Percentiles rank a stretch among this genome's conserved stretches.
Evolutionary conservation across 1,284 basidiomycete species (phyloP).

Genomic region (Cutaneotrichosporon mucoides): DNA sequence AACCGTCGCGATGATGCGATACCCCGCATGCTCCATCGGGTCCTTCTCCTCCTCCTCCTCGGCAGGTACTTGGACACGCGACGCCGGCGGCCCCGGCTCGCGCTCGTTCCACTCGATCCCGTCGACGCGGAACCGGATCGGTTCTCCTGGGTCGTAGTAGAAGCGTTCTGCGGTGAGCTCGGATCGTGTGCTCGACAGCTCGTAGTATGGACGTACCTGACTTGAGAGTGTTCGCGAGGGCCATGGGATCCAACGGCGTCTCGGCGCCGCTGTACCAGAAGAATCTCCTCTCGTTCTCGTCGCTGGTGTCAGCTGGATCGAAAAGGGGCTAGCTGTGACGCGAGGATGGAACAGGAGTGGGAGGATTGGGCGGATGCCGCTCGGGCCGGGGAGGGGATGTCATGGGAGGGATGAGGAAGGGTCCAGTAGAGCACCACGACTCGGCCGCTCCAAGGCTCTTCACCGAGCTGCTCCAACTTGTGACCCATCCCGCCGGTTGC

Average conservation of each 20-base stretch:
- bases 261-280: conserved; percentile 63
- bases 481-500: too few relatives aligned
- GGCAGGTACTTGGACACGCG: conserved; percentile 7
- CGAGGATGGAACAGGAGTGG: too few relatives aligned
- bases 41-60: conserved; percentile 12
- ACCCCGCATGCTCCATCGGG: conserved; percentile 14
- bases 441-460: too few relatives aligned
- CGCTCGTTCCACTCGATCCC: conserved; percentile 85
- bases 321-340: too few relatives aligned
- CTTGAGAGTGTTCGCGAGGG: conserved; percentile 44
- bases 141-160: conserved; percentile 79
- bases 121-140: conserved; percentile 83
- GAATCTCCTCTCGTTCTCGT: conserved; percentile 60
- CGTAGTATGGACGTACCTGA: conserved; percentile 17
- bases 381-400: too few relatives aligned
- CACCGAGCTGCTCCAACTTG: too few relatives aligned
- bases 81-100: conserved; percentile 68
- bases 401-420: too few relatives aligned
- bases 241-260: not conserved
- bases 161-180: conserved; percentile 57
- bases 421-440: too few relatives aligned
- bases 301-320: conserved; percentile 10
- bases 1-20: conserved; percentile 60
- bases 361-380: too few relatives aligned
- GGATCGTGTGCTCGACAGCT: not conserved